Evolutionary conservation across 257 asterid genomes (phyloP), one percentile per base, ranked within the genome.

Genomic region (Salvia hispanica): DNA sequence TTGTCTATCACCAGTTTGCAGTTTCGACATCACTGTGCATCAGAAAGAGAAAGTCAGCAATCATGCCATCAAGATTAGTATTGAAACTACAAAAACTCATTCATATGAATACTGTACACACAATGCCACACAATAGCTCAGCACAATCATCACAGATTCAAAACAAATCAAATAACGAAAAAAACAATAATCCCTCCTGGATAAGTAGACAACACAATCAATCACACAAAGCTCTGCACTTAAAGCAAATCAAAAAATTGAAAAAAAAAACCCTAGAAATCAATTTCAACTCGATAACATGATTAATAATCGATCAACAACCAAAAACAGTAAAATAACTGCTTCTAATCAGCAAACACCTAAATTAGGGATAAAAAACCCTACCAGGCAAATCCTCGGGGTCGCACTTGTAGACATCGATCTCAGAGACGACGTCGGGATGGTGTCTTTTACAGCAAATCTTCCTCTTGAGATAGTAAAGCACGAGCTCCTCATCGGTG

Each of bases 351-450:
- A 45, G 33, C 48, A 52, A 4, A 4, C 31, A 8, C 46, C 46
- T n/a, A 42, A 52, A 50, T 18, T 2, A 53, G 13, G 13, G 13
- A n/a, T 3, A 3, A 34, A 34, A 28, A 64, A 45, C 72, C 25
- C 71, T 44, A 91, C 98, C 96, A 53, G 98, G 98, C 72, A 89
- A 80, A 15, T 91, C 96, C 72, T 89, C 87, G 13, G 96, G 98
- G 9, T 89, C 92, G 82, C 95, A 89, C 74, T 87, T 89, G 80
- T 91, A 91, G 13, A 91, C 92, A 61, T 89, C 96, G 12, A 82
- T 79, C 69, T 89, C 98, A 6, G 72, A 79, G 73, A 91, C 80
- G 28, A 84, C 86, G 73, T 91, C 90, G 7, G 84, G 74, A 45
- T 18, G 72, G 63, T 60, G 82, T 7, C 83, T 79, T 61, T 76